Conservation (phyloP, 2,329 filamentous ascomycete genomes). For the Fusarium sp. region DNA sequence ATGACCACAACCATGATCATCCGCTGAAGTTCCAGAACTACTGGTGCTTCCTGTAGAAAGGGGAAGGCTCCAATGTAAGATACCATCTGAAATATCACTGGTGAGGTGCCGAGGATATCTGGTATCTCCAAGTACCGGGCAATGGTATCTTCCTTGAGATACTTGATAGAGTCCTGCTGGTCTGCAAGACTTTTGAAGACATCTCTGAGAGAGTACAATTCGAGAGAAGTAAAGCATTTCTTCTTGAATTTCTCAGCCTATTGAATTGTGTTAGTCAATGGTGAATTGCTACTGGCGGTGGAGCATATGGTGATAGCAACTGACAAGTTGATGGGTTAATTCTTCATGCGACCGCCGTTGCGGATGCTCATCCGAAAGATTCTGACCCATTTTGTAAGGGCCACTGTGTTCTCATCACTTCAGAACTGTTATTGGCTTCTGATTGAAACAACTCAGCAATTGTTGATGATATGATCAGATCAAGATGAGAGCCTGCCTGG, state of each 20-base stretch:
- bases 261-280: constrained; percentile 14
- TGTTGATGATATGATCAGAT: constrained; percentile 27
- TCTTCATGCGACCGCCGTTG: constrained; percentile 63
- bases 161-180: constrained; percentile 68
- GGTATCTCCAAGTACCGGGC: constrained; percentile 79
- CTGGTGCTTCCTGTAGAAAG: constrained; percentile 76
- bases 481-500: constrained; percentile 27
- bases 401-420: constrained; percentile 42
- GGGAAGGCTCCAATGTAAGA: constrained; percentile 80
- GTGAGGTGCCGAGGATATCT: constrained; percentile 74
- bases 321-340: constrained; percentile 64
- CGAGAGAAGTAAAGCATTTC: constrained; percentile 77
- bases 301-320: constrained; percentile 39
- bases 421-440: background rate
- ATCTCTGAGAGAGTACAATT: constrained; percentile 79
- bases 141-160: constrained; percentile 76
- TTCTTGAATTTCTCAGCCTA: constrained; percentile 74
- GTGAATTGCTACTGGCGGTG: constrained; percentile 2
- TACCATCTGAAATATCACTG: constrained; percentile 77
- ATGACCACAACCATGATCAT: constrained; percentile 79
- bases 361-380: constrained; percentile 60
- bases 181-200: constrained; percentile 79
- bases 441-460: background rate
- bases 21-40: constrained; percentile 75
- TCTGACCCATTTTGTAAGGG: constrained; percentile 63